phyloP scores from a whole-genome alignment of 2,329 filamentous ascomycete genomes.

The Diaporthe citrichinensis region DNA sequence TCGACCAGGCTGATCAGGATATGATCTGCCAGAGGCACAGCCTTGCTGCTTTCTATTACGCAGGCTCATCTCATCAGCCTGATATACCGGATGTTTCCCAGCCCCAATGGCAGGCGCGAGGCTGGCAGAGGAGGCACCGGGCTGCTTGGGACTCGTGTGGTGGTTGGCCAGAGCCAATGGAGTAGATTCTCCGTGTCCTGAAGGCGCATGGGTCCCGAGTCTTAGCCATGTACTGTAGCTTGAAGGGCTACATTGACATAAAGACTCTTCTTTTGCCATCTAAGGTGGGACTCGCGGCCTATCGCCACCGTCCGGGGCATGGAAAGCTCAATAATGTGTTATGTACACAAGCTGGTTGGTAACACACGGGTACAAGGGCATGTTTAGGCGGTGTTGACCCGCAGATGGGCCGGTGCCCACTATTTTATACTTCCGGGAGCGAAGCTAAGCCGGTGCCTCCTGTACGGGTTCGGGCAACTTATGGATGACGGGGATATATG shows the following conservation, averaged over 20 bases:
- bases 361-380: neutral
- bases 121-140: neutral
- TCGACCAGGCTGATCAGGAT: neutral
- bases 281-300: slow-evolving; percentile 6
- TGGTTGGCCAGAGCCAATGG: neutral
- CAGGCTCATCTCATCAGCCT: neutral
- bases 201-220: neutral
- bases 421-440: slow-evolving; percentile 24
- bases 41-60: neutral
- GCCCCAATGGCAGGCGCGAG: neutral
- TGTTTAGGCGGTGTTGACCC: slow-evolving; percentile 2
- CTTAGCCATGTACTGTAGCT: neutral
- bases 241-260: neutral
- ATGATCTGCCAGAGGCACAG: neutral
- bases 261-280: neutral
- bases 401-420: slow-evolving; percentile 23
- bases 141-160: neutral
- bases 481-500: slow-evolving; percentile 13
- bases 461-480: slow-evolving; percentile 5
- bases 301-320: neutral
- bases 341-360: neutral
- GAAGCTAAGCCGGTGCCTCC: slow-evolving; percentile 6
- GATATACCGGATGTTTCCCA: neutral
- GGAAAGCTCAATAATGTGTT: neutral
- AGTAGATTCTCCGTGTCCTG: neutral